Conservation (phyloP, 1,284 basidiomycete species). For the Malassezia japonica region DNA sequence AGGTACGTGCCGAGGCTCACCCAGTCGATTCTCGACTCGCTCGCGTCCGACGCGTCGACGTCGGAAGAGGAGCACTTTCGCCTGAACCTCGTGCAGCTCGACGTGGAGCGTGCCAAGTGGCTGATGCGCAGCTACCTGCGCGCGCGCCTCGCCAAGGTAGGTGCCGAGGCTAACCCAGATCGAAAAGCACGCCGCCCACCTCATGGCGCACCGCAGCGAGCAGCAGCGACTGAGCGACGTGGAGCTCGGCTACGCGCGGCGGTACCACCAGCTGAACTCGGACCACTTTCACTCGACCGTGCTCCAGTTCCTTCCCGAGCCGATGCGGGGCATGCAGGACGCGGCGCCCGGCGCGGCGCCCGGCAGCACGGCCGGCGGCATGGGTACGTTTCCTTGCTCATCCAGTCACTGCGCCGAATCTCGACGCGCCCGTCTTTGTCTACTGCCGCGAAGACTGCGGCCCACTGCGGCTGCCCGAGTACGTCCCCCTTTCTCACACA, state of each 20-base stretch:
- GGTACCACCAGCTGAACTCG: constrained; percentile 26
- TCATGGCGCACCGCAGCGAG: constrained; percentile 14
- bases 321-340: constrained; percentile 25
- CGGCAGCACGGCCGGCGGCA: constrained; percentile 17
- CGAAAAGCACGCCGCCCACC: constrained; percentile 25
- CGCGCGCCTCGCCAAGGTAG: constrained; percentile 25
- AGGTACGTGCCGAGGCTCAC: too few species aligned
- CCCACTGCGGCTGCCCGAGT: constrained; percentile 24
- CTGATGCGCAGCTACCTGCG: constrained; percentile 34
- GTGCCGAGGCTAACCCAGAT: constrained; percentile 16
- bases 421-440: constrained; percentile 40
- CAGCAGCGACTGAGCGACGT: constrained; percentile 22
- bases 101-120: constrained; percentile 42
- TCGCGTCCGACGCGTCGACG: constrained; percentile 11
- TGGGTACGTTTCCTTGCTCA: constrained; percentile 23
- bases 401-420: constrained; percentile 28
- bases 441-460: constrained; percentile 40
- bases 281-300: constrained; percentile 28
- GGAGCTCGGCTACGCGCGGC: constrained; percentile 28
- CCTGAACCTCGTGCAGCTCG: constrained; percentile 40
- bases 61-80: constrained; percentile 44
- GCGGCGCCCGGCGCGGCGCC: constrained; percentile 1
- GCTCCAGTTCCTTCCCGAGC: constrained; percentile 30
- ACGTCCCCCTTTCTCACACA: constrained; percentile 17
- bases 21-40: constrained; percentile 31